Conservation (phyloP, 768 basidiomycete genomes). For the Tephrocybe sp. region DNA sequence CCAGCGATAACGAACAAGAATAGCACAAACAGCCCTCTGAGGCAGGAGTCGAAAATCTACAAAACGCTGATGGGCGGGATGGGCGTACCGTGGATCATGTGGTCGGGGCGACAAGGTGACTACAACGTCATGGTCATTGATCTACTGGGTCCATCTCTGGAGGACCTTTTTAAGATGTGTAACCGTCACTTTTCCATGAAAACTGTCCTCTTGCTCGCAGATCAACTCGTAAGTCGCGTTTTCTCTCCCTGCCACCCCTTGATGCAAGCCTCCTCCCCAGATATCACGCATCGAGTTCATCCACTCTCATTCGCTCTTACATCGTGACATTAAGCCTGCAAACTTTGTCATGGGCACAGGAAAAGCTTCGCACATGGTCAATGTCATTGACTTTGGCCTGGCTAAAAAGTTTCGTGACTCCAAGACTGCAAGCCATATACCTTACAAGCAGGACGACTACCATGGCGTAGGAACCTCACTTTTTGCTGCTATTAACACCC, state of each 20-base stretch:
- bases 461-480: constrained; percentile 80
- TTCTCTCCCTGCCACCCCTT: constrained; percentile 10
- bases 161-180: constrained; percentile 86
- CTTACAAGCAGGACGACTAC: constrained; percentile 70
- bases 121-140: constrained; percentile 99
- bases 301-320: constrained; percentile 91
- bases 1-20: constrained; percentile 50
- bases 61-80: constrained; percentile 87
- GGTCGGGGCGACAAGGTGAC: constrained; percentile 87
- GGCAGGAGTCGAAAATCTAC: constrained; percentile 91
- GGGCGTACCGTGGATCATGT: constrained; percentile 90
- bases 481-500: constrained; percentile 75
- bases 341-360: constrained; percentile 95
- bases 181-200: constrained; percentile 93
- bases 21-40: constrained; percentile 57
- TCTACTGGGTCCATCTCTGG: constrained; percentile 86
- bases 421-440: constrained; percentile 63
- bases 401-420: constrained; percentile 77
- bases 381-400: constrained; percentile 89
- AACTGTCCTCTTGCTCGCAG: constrained; percentile 90
- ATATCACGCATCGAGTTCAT: constrained; percentile 96
- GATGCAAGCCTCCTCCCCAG: constrained; percentile 38
- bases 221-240: constrained; percentile 77
- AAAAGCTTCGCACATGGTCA: constrained; percentile 64
- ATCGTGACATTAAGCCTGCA: constrained; percentile 97